A percentile compares a stretch with the other conserved stretches of the same genome.
Evolutionary conservation across 768 basidiomycete species (phyloP).

Genomic region (Hirschioporus abietinus): DNA sequence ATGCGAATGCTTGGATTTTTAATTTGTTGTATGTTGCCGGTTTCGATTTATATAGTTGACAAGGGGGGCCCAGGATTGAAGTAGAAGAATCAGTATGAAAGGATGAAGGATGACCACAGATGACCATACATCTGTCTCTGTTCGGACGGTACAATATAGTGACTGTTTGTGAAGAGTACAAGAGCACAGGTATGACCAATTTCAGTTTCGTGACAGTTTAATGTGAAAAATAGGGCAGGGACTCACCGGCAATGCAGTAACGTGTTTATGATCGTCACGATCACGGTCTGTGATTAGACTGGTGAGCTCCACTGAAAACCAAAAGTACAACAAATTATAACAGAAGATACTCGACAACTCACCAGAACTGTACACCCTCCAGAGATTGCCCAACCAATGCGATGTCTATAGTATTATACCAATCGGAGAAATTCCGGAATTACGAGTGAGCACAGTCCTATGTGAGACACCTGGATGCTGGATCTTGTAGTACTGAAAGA

Average conservation of each 20-base stretch:
- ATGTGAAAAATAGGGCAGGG: neutral
- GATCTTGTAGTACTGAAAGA: neutral
- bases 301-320: too few relatives aligned
- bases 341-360: constrained; percentile 22
- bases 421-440: too few relatives aligned
- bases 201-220: neutral
- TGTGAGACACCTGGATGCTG: too few relatives aligned
- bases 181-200: neutral
- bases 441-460: too few relatives aligned
- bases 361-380: constrained; percentile 56
- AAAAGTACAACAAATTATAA: neutral
- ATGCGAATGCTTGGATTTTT: constrained; percentile 54
- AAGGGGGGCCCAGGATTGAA: neutral
- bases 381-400: constrained; percentile 71
- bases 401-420: constrained; percentile 27
- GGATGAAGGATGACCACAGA: neutral
- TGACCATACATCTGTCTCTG: constrained; percentile 72
- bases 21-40: neutral
- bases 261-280: neutral
- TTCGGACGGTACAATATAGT: constrained; percentile 64
- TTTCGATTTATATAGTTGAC: neutral
- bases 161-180: constrained; percentile 32
- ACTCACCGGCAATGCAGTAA: neutral
- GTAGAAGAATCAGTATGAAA: neutral
- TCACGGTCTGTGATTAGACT: neutral